A percentile compares a stretch with the other conserved stretches of the same genome.
phyloP scores from a whole-genome alignment of 768 basidiomycete species.

The Tylopilus felleus region DNA sequence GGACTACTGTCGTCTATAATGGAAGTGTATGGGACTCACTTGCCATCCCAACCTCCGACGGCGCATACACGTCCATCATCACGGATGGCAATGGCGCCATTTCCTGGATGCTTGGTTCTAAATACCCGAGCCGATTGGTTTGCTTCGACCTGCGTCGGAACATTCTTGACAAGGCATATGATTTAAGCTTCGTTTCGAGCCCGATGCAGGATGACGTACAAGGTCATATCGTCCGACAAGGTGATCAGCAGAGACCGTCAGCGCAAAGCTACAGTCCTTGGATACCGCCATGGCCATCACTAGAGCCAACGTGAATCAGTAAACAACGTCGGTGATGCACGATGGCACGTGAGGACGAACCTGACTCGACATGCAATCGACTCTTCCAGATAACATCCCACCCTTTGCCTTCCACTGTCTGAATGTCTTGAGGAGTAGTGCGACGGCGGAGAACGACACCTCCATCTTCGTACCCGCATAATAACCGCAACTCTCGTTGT shows the following conservation, averaged over 20 bases:
- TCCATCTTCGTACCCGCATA: slow-evolving; percentile 85
- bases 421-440: slow-evolving; percentile 32
- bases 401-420: slow-evolving; percentile 61
- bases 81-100: slow-evolving; percentile 70
- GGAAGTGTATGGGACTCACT: slow-evolving; percentile 45
- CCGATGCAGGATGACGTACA: slow-evolving; percentile 32
- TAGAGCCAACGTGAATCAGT: slow-evolving; percentile 21
- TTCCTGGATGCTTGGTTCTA: slow-evolving; percentile 78
- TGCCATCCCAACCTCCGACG: slow-evolving; percentile 92
- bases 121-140: slow-evolving; percentile 31
- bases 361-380: slow-evolving; percentile 69
- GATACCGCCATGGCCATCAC: slow-evolving; percentile 88
- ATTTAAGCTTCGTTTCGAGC: neutral
- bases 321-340: neutral
- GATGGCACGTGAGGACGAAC: slow-evolving; percentile 37
- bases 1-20: neutral
- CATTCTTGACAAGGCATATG: neutral
- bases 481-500: slow-evolving; percentile 49
- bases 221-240: slow-evolving; percentile 61
- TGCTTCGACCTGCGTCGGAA: slow-evolving; percentile 10
- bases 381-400: slow-evolving; percentile 71
- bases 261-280: slow-evolving; percentile 50
- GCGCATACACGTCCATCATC: slow-evolving; percentile 79
- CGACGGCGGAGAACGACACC: slow-evolving; percentile 69
- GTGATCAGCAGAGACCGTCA: slow-evolving; percentile 87